A percentile compares a stretch with the other conserved stretches of the same genome.
phyloP scores from a whole-genome alignment of 169 alveolate species.

The Plasmodium knowlesi region DNA sequence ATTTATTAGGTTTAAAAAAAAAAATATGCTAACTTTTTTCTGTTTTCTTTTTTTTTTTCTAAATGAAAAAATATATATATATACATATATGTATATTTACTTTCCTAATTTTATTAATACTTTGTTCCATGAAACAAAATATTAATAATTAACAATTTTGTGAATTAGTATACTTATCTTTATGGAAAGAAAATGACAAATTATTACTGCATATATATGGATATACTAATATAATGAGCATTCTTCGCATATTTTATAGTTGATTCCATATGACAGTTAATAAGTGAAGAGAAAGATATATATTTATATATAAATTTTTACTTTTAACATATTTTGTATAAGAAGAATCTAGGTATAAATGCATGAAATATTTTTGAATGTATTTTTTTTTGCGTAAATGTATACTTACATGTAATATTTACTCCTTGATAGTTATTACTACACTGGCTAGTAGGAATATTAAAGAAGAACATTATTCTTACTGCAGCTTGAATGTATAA shows the following conservation, averaged over 20 bases:
- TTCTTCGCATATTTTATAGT: neutral
- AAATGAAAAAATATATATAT: neutral
- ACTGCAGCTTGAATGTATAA: neutral
- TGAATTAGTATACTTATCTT: neutral
- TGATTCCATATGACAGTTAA: neutral
- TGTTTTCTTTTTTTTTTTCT: neutral
- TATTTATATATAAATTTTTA: neutral
- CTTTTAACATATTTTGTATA: neutral
- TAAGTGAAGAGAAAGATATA: neutral
- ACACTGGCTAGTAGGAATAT: neutral
- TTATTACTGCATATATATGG: neutral
- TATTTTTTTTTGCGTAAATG: neutral
- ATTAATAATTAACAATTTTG: neutral
- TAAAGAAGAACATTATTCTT: neutral
- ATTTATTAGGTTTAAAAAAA: neutral
- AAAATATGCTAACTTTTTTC: neutral
- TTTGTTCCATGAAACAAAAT: neutral
- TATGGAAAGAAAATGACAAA: neutral
- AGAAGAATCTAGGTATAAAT: neutral
- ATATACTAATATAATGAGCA: neutral
- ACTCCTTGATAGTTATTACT: neutral
- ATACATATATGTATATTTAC: neutral
- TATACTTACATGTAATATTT: neutral
- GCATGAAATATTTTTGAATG: neutral
- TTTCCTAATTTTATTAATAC: neutral